These are phyloP conservation scores for Vitis vinifera DNA, from an alignment of 164 flowering plant genomes.

Conservation along the genomic window DNA sequence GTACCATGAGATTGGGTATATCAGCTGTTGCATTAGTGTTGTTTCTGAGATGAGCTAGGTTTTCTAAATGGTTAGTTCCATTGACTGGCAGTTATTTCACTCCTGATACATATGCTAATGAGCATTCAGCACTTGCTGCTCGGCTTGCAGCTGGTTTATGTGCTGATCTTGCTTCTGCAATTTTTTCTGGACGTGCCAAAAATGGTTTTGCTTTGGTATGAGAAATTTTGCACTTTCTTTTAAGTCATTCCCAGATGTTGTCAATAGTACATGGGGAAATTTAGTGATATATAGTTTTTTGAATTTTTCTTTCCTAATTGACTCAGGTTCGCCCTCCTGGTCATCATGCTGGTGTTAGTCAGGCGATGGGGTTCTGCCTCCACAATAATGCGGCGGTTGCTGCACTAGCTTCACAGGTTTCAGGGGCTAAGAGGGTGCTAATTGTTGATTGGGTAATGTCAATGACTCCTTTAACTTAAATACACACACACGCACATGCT, in stretches of 20 bases:
- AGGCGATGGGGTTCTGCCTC: constrained; percentile 96
- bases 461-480: neutral
- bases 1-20: neutral
- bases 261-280: neutral
- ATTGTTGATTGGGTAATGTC: constrained; percentile 92
- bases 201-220: constrained; percentile 98
- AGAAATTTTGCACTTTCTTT: neutral
- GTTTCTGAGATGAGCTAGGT: neutral
- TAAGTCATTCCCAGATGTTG: neutral
- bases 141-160: constrained; percentile 97
- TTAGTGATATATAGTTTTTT: neutral
- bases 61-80: constrained; percentile 14
- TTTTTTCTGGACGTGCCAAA: constrained; percentile 68
- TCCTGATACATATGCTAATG: constrained; percentile 95
- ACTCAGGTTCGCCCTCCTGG: constrained; percentile 98
- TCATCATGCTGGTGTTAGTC: constrained; percentile 94
- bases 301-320: constrained; percentile 2
- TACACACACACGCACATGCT: too few species aligned
- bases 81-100: constrained; percentile 78
- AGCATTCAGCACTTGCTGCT: constrained; percentile 91
- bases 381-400: constrained; percentile 99
- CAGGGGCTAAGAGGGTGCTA: constrained; percentile 87
- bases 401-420: constrained; percentile 78
- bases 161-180: constrained; percentile 82
- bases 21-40: neutral